Conservation (phyloP, 805 yeast genomes). For the Barnettozyma siamensis region DNA sequence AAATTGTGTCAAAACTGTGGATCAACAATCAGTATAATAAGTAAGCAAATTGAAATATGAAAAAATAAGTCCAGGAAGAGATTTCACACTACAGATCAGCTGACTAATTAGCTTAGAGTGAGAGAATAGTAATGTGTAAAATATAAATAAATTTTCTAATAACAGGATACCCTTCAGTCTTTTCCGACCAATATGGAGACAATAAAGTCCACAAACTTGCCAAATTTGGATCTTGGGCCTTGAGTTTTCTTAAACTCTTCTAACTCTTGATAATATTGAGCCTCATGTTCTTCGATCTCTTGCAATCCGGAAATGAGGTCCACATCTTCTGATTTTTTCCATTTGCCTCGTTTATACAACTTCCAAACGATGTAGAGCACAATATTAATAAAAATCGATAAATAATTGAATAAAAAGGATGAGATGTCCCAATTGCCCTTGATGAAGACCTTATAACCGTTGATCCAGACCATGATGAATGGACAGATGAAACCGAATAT, state of each 20-base stretch:
- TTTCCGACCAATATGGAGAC: constrained; percentile 20
- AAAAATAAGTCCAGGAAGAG: no score
- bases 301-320: constrained; percentile 49
- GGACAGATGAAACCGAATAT: constrained; percentile 42
- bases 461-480: constrained; percentile 47
- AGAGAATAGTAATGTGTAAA: no score
- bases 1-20: no score
- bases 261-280: constrained; percentile 14
- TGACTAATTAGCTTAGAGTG: no score
- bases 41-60: no score
- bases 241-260: constrained; percentile 20
- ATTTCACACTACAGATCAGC: no score
- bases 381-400: constrained; percentile 59
- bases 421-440: constrained; percentile 60
- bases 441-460: constrained; percentile 67
- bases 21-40: no score
- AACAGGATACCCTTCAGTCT: constrained; percentile 10
- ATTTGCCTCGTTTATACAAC: constrained; percentile 40
- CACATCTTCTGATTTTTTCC: constrained; percentile 40
- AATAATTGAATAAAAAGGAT: constrained; percentile 61
- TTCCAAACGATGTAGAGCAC: constrained; percentile 49
- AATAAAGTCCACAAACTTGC: constrained; percentile 11
- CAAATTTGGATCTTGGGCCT: constrained; percentile 15
- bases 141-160: no score
- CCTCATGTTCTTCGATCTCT: constrained; percentile 57